These are phyloP conservation scores for Dioscorea zingiberensis DNA, from an alignment of 106 monocot species.

Conservation along the genomic window DNA sequence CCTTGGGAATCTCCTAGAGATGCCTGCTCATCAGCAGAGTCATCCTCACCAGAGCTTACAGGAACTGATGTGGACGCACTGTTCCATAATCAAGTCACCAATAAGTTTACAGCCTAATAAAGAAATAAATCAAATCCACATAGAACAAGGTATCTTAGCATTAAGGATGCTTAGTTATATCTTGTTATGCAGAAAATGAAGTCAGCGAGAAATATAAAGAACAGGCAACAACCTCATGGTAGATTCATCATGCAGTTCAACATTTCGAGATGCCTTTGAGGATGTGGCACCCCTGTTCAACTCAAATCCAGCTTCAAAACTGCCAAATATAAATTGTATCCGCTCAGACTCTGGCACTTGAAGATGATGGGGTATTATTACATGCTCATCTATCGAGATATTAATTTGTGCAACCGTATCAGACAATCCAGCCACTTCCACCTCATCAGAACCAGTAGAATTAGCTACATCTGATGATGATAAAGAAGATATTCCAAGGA, in stretches of 20 bases:
- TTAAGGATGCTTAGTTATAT: too few relatives aligned
- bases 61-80: slow-evolving; percentile 20
- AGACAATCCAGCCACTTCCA: slow-evolving; percentile 29
- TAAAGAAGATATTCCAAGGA: neutral
- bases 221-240: slow-evolving; percentile 12
- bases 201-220: neutral
- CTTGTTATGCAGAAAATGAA: neutral
- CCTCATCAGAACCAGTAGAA: slow-evolving; percentile 6
- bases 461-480: slow-evolving; percentile 11
- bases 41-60: slow-evolving; percentile 8
- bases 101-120: neutral
- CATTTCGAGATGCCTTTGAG: slow-evolving; percentile 18
- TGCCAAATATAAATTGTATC: slow-evolving; percentile 55
- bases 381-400: slow-evolving; percentile 37
- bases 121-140: too few relatives aligned
- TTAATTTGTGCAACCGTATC: slow-evolving; percentile 44
- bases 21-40: slow-evolving; percentile 23
- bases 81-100: slow-evolving; percentile 10
- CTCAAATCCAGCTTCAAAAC: slow-evolving; percentile 44
- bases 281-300: slow-evolving; percentile 13
- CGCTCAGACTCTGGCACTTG: slow-evolving; percentile 63
- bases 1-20: slow-evolving; percentile 21
- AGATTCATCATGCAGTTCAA: slow-evolving; percentile 16
- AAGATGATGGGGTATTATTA: slow-evolving; percentile 81
- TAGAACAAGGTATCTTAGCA: too few relatives aligned